A percentile compares a stretch with the other conserved stretches of the same genome.
These are phyloP conservation scores for Clausena lansium DNA, from an alignment of 345 rosid species.

Conservation along the genomic window DNA sequence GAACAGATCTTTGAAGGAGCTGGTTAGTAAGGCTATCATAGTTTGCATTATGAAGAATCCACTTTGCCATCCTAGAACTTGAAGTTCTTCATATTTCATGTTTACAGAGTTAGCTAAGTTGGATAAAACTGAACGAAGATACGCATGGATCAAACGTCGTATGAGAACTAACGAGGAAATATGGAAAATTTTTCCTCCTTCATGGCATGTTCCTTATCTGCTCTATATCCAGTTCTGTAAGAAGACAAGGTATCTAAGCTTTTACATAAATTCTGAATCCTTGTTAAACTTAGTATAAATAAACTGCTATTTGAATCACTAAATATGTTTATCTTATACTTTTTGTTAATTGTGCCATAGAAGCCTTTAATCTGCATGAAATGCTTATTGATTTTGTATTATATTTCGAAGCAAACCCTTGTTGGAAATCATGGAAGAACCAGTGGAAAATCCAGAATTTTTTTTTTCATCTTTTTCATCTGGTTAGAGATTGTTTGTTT, in stretches of 20 bases:
- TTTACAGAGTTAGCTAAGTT: conserved; percentile 84
- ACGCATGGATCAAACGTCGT: conserved; percentile 98
- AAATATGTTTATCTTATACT: not conserved
- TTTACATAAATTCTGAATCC: not conserved
- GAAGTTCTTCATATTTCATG: conserved; percentile 1
- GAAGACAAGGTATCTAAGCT: conserved; percentile 65
- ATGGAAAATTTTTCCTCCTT: conserved; percentile 91
- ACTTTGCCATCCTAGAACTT: not conserved
- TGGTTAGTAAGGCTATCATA: conserved; percentile 47
- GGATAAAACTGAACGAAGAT: conserved; percentile 93
- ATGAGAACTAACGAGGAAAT: conserved; percentile 95
- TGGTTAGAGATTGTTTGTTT: not conserved
- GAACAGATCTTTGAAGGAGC: conserved; percentile 99
- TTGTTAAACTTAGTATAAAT: not conserved
- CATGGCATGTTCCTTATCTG: conserved; percentile 97
- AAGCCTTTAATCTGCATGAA: not conserved
- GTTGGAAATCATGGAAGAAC: not conserved
- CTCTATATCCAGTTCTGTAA: conserved; percentile 95
- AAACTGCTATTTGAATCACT: not conserved
- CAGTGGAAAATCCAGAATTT: not conserved
- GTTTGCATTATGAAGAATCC: conserved; percentile 8
- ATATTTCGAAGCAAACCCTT: not conserved
- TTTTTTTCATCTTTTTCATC: not conserved
- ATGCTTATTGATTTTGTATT: not conserved
- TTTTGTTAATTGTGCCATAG: not conserved